A percentile compares a stretch with the other conserved stretches of the same genome.
phyloP scores from a whole-genome alignment of 2,329 filamentous ascomycete species.

The Sarocladium brachiariae region DNA sequence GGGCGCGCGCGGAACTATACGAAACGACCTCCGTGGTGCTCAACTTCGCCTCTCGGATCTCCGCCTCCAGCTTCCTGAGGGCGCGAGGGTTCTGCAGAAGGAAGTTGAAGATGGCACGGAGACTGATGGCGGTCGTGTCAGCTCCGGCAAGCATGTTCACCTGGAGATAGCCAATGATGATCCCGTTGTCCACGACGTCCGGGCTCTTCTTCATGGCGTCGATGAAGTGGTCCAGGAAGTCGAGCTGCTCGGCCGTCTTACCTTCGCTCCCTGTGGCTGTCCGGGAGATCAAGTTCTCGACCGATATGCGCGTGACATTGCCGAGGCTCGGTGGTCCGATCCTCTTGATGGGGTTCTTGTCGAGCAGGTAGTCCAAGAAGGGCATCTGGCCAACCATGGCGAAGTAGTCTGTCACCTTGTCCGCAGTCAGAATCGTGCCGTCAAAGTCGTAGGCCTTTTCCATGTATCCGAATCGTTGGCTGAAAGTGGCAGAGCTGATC shows the following conservation, averaged over 20 bases:
- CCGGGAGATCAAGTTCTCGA: slow-evolving; percentile 5
- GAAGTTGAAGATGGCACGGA: slow-evolving; percentile 29
- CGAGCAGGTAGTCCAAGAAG: slow-evolving; percentile 10
- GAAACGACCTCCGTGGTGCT: too few relatives aligned
- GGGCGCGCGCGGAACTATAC: slow-evolving; percentile 19
- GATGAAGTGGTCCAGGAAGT: slow-evolving; percentile 28
- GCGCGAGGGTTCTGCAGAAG: slow-evolving; percentile 24
- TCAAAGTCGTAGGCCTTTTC: too few relatives aligned
- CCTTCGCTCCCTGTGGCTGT: not conserved
- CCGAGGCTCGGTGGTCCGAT: slow-evolving; percentile 11
- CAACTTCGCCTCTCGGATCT: slow-evolving; percentile 29
- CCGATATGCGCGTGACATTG: slow-evolving; percentile 3
- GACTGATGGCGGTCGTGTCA: slow-evolving; percentile 28
- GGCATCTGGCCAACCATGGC: slow-evolving; percentile 12
- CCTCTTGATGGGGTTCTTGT: slow-evolving; percentile 11
- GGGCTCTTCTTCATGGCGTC: slow-evolving; percentile 25
- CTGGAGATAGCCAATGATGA: slow-evolving; percentile 11
- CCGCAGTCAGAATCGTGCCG: too few relatives aligned
- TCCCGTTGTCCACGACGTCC: slow-evolving; percentile 26
- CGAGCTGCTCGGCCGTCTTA: too few relatives aligned
- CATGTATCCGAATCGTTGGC: too few relatives aligned
- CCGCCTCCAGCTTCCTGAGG: slow-evolving; percentile 24
- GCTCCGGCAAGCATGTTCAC: slow-evolving; percentile 24
- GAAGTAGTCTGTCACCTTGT: not conserved
- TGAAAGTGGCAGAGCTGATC: too few relatives aligned